A percentile compares a stretch with the other conserved stretches of the same genome.
Conservation (phyloP, 2,329 filamentous ascomycete genomes). For the Chaetomium sp. region DNA sequence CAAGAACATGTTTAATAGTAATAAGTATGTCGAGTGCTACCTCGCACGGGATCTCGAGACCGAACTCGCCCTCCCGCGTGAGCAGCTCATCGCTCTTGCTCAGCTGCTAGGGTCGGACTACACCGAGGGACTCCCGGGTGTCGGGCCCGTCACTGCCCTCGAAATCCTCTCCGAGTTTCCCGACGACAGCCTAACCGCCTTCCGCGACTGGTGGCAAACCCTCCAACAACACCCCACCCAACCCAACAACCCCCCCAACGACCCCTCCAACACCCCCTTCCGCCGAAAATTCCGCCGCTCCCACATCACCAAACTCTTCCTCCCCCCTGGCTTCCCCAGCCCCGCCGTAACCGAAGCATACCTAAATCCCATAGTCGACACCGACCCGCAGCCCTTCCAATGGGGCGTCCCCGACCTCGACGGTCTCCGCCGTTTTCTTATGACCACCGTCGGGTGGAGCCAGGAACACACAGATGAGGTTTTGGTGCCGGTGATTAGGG, state of each 20-base stretch:
- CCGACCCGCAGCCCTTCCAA: constrained; percentile 69
- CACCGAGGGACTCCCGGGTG: constrained; percentile 81
- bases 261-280: constrained; percentile 56
- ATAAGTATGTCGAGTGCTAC: constrained; percentile 97
- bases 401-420: constrained; percentile 96
- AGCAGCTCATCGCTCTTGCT: constrained; percentile 81
- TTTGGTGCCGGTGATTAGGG: constrained; percentile 85
- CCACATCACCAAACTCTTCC: constrained; percentile 77
- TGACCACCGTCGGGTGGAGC: constrained; percentile 88
- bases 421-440: constrained; percentile 74
- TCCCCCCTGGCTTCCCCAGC: constrained; percentile 75
- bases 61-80: constrained; percentile 80
- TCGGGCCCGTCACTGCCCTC: constrained; percentile 89
- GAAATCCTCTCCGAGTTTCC: constrained; percentile 92
- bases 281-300: constrained; percentile 78
- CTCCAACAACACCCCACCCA: constrained; percentile 53
- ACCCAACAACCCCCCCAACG: constrained; percentile 48
- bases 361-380: constrained; percentile 77
- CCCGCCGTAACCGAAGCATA: constrained; percentile 76
- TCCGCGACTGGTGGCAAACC: constrained; percentile 79
- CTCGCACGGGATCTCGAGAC: constrained; percentile 75
- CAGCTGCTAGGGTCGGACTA: constrained; percentile 93
- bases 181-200: constrained; percentile 58
- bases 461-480: constrained; percentile 92
- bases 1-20: constrained; percentile 99